Evolutionary conservation across 2,329 filamentous ascomycete species (phyloP).

Genomic region (Apiospora phragmitis): DNA sequence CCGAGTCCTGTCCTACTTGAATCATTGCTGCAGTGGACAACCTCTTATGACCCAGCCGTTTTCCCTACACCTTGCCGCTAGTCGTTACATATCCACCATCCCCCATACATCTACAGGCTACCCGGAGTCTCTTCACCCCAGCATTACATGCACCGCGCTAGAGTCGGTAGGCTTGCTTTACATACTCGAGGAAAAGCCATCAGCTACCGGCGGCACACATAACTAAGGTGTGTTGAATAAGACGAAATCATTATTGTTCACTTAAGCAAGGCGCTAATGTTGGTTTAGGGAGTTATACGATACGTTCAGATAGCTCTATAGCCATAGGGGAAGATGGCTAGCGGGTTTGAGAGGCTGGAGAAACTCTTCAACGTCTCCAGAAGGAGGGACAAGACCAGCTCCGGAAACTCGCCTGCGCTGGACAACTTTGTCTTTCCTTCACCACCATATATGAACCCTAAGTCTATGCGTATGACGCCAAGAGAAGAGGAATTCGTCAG

Average conservation of each 20-base stretch:
- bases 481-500: constrained; percentile 43
- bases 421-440: constrained; percentile 25
- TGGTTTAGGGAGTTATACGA: not conserved
- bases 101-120: not conserved
- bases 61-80: constrained; percentile 12
- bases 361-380: constrained; percentile 49
- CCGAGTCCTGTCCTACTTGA: constrained; percentile 15
- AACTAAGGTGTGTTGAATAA: not conserved
- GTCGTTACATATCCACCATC: constrained; percentile 16
- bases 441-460: constrained; percentile 54
- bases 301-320: not conserved
- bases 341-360: constrained; percentile 50
- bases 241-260: not conserved
- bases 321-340: constrained; percentile 41
- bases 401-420: constrained; percentile 12
- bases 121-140: not conserved
- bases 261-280: not conserved
- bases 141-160: not conserved
- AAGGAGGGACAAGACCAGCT: constrained; percentile 31
- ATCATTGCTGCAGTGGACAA: not conserved
- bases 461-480: constrained; percentile 55
- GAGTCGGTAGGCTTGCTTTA: not conserved
- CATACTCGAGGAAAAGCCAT: not conserved
- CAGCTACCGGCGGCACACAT: not conserved
- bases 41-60: not conserved